Evolutionary conservation across 2,329 filamentous ascomycete species (phyloP).

Genomic region (Lachnellula subtilissima): DNA sequence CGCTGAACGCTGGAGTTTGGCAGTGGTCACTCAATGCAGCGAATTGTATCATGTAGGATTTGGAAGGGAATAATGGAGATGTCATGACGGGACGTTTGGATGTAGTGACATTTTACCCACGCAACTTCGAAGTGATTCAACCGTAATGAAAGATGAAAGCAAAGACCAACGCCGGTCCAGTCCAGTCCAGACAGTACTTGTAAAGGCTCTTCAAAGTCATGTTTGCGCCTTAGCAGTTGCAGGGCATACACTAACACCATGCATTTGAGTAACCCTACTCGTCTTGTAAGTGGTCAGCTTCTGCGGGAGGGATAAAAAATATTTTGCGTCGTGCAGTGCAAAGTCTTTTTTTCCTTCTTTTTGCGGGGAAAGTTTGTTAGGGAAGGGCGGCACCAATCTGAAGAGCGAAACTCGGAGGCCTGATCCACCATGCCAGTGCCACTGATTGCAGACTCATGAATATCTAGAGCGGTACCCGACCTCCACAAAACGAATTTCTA

Average conservation of each 20-base stretch:
- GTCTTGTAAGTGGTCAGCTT: slow-evolving; percentile 7
- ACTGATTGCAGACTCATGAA: background rate
- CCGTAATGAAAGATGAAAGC: background rate
- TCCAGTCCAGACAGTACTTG: background rate
- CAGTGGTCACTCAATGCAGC: slow-evolving; percentile 13
- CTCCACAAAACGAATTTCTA: background rate
- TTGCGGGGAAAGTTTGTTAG: background rate
- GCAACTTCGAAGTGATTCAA: background rate
- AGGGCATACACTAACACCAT: slow-evolving; percentile 2
- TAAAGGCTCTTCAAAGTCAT: slow-evolving; percentile 6
- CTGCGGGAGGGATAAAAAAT: slow-evolving; percentile 4
- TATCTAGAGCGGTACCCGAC: background rate
- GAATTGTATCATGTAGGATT: slow-evolving; percentile 30
- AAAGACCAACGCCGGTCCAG: background rate
- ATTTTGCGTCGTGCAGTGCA: slow-evolving; percentile 11
- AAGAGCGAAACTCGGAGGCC: too few species aligned
- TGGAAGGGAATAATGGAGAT: slow-evolving; percentile 28
- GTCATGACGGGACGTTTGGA: slow-evolving; percentile 19
- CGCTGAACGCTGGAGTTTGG: slow-evolving; percentile 5
- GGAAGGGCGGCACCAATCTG: background rate
- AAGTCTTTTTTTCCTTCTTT: slow-evolving; percentile 7
- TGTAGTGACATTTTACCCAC: background rate
- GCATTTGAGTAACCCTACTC: slow-evolving; percentile 2
- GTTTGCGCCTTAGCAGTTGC: slow-evolving; percentile 10
- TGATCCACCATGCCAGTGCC: background rate